Conservation (phyloP, 2,329 filamentous ascomycete genomes). For the Aspergillus piperis region DNA sequence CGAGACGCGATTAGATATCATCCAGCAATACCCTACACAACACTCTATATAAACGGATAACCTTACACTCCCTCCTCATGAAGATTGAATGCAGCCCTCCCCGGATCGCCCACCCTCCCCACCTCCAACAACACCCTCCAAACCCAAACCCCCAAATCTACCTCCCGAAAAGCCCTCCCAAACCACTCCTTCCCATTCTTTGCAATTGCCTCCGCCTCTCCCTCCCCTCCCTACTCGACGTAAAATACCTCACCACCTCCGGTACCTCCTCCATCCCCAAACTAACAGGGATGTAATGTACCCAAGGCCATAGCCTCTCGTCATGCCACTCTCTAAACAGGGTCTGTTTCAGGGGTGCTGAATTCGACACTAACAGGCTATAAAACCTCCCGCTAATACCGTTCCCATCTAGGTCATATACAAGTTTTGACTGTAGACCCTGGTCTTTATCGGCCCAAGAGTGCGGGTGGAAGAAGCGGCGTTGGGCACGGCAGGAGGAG, state of each 20-base stretch:
- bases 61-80: too few species aligned
- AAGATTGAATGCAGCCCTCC: neutral
- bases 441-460: constrained; percentile 20
- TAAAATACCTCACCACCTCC: constrained; percentile 22
- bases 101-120: constrained; percentile 19
- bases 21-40: too few species aligned
- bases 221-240: constrained; percentile 17
- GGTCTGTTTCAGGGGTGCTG: constrained; percentile 24
- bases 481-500: constrained; percentile 17
- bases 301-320: constrained; percentile 24
- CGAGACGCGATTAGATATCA: neutral
- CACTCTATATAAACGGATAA: too few species aligned
- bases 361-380: constrained; percentile 22
- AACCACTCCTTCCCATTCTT: constrained; percentile 20
- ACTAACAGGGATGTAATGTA: constrained; percentile 28
- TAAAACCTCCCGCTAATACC: constrained; percentile 27
- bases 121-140: constrained; percentile 24
- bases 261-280: constrained; percentile 25
- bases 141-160: constrained; percentile 21
- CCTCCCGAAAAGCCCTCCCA: constrained; percentile 14
- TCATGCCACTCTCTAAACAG: constrained; percentile 30
- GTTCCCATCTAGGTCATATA: constrained; percentile 28
- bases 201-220: constrained; percentile 19
- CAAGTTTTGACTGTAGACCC: constrained; percentile 15
- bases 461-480: constrained; percentile 12